phyloP scores from a whole-genome alignment of 441 rosid species.

The Pelargonium cotyledonis region DNA sequence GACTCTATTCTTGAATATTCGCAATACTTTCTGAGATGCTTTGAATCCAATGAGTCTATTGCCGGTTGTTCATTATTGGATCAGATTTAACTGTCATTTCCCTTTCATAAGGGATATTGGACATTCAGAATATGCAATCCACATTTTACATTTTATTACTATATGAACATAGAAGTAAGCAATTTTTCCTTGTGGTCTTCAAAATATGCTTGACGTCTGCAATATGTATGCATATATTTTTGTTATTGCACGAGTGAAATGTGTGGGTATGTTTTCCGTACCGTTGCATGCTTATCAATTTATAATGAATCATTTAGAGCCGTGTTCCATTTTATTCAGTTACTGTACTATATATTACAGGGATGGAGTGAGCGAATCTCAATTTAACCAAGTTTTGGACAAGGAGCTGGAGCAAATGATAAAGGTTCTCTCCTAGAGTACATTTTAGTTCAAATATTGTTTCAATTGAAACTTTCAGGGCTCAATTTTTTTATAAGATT shows the following conservation, averaged over 20 bases:
- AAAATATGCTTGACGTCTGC: not conserved
- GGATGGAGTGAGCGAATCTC: constrained; percentile 90
- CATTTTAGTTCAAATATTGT: not conserved
- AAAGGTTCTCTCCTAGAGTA: constrained; percentile 37
- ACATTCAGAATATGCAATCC: not conserved
- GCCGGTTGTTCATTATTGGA: not conserved
- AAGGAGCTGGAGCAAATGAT: constrained; percentile 78
- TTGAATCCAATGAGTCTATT: not conserved
- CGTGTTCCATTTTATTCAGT: constrained; percentile 4
- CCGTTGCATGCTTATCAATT: not conserved
- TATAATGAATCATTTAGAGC: constrained; percentile 1
- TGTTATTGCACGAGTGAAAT: constrained; percentile 3
- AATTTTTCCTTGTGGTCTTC: constrained; percentile 1
- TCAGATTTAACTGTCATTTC: constrained; percentile 7
- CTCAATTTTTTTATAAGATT: constrained; percentile 4
- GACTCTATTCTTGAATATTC: not conserved
- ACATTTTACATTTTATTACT: not conserved
- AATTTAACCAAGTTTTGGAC: constrained; percentile 79
- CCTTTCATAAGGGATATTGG: not conserved
- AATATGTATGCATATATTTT: not conserved
- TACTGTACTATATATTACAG: constrained; percentile 30
- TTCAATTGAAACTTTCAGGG: not conserved
- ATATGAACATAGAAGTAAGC: no score
- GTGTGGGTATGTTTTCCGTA: not conserved
- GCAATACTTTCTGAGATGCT: not conserved